Base-by-base conservation (phyloP, 108 stramenopile species). In the Cyclotella distinguenda region DNA sequence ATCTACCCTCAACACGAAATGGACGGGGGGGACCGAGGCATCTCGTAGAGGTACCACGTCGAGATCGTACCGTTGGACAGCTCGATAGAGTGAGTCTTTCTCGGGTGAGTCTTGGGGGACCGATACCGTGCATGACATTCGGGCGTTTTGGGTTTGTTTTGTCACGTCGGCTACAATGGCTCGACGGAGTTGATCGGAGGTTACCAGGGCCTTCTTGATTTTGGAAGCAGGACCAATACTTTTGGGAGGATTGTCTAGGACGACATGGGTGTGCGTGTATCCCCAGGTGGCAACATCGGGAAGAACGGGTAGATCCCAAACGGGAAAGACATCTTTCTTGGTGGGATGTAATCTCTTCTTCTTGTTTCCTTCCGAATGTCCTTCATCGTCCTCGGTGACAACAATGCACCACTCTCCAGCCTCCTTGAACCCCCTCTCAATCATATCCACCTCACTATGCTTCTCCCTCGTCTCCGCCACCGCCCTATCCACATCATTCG, bases 91-190 rank as follows among this genome's bases (percentile, higher is more conserved):
- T 26, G 13, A 34, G 3, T 62, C 52, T 30, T 56, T 64, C 4
- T 23, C 26, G 27, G 51, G 8, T 6, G n/a, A 11, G 45, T 40
- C 19, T 51, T 30, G 36, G 60, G 81, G 82, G 4, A 83, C 84
- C 62, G 83, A 83, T 3, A 93, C 46, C 45, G 89, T 84, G 67
- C 91, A 90, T 19, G 82, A 78, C 91, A 93, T 93, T 49, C 91
- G 82, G 18, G 78, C 71, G 54, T 78, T 86, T 31, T 67, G 61
- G 38, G 74, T 75, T 53, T 73, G 64, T 67, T 82, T 73, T 33
- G 83, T 70, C 19, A 93, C 92, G 65, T 93, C 85, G 11, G 87
- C 86, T 15, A 93, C 83, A 58, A 88, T 78, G 0, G 89, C 82
- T 27, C 68, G 46, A 39, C 64, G 38, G 15, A 90, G 61, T 22